phyloP scores from a whole-genome alignment of 169 alveolate genomes.

The Perkinsus marinus region DNA sequence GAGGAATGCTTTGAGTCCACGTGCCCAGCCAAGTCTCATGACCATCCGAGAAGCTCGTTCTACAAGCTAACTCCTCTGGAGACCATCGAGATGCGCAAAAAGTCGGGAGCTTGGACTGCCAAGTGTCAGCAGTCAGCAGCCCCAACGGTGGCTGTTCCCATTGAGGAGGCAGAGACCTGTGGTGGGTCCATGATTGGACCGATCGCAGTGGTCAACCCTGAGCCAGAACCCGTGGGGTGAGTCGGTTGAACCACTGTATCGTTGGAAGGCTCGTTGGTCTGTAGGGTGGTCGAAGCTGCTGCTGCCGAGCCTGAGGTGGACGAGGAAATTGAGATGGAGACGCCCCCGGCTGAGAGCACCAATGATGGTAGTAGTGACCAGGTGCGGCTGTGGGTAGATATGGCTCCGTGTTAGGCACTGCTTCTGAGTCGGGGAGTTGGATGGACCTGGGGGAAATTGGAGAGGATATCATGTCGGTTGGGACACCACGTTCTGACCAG shows the following conservation, averaged over 20 bases:
- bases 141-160: background rate
- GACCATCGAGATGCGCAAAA: background rate
- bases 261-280: background rate
- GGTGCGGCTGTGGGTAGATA: background rate
- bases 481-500: background rate
- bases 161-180: background rate
- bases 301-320: background rate
- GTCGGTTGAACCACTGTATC: background rate
- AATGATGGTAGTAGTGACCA: background rate
- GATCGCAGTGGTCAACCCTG: background rate
- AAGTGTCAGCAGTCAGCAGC: background rate
- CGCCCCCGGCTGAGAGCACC: background rate
- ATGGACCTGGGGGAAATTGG: background rate
- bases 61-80: background rate
- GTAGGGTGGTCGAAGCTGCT: background rate
- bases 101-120: background rate
- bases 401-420: background rate
- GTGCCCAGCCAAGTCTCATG: background rate
- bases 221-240: background rate
- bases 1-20: constrained; percentile 21
- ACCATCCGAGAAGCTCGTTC: background rate
- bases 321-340: background rate
- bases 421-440: background rate
- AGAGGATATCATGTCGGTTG: background rate
- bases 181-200: background rate